Conservation (phyloP, 2,329 filamentous ascomycete genomes). For the Hymenoscyphus fraxineus region DNA sequence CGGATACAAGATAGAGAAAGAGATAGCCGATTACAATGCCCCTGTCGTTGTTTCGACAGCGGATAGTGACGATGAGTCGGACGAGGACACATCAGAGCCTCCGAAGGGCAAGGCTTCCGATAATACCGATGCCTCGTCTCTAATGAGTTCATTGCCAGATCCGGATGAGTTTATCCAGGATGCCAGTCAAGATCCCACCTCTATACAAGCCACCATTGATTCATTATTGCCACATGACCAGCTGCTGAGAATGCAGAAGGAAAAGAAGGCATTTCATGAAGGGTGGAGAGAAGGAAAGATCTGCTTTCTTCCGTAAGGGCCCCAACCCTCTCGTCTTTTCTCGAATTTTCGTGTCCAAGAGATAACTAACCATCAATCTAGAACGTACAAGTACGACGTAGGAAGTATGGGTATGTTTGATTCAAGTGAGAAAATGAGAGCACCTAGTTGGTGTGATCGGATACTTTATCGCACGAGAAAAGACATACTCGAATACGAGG, state of each 20-base stretch:
- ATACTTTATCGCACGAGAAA: constrained; percentile 78
- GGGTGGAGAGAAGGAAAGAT: constrained; percentile 90
- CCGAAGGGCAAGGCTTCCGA: constrained; percentile 29
- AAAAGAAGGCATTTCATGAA: constrained; percentile 79
- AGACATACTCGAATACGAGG: constrained; percentile 64
- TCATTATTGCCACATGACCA: constrained; percentile 90
- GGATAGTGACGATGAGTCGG: constrained; percentile 42
- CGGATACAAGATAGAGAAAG: constrained; percentile 31
- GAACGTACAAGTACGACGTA: constrained; percentile 93
- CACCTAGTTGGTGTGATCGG: constrained; percentile 95
- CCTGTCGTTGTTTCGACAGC: constrained; percentile 44
- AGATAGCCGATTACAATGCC: constrained; percentile 44
- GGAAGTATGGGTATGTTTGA: constrained; percentile 92
- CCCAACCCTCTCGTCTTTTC: background rate
- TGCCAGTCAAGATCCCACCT: constrained; percentile 73
- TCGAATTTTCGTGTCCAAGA: background rate
- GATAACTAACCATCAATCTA: background rate
- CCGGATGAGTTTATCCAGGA: constrained; percentile 66
- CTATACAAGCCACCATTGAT: constrained; percentile 81
- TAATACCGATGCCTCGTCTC: constrained; percentile 35
- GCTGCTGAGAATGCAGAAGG: constrained; percentile 67
- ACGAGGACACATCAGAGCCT: constrained; percentile 33
- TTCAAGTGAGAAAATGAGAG: constrained; percentile 87
- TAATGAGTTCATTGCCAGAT: constrained; percentile 48
- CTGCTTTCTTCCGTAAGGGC: constrained; percentile 64